Evolutionary conservation across 202 grass and related monocot genomes (phyloP).

Genomic region (Cymbopogon flexuosus): DNA sequence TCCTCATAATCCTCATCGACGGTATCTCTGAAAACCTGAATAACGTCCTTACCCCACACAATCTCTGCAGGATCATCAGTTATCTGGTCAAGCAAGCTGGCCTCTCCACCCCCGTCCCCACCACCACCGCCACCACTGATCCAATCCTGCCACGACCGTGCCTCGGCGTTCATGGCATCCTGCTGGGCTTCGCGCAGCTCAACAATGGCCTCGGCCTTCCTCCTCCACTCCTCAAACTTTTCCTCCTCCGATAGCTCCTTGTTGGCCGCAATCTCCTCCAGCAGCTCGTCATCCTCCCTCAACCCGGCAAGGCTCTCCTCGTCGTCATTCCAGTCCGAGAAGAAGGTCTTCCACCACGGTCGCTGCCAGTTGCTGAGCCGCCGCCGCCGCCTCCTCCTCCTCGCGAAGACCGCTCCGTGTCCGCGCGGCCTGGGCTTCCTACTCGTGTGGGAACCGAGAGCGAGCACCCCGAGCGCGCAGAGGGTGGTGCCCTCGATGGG

Average conservation of each 20-base stretch:
- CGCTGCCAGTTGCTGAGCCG: slow-evolving; percentile 42
- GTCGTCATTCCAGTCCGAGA: slow-evolving; percentile 51
- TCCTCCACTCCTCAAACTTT: slow-evolving; percentile 84
- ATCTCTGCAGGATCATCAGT: slow-evolving; percentile 57
- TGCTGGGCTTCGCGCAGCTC: slow-evolving; percentile 72
- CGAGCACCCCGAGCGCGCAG: slow-evolving; percentile 40
- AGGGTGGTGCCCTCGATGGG: neutral
- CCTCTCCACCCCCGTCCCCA: slow-evolving; percentile 44
- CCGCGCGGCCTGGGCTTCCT: neutral
- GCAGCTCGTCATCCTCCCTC: slow-evolving; percentile 42
- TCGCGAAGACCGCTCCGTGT: slow-evolving; percentile 42
- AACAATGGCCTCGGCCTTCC: slow-evolving; percentile 74
- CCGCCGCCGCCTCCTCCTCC: slow-evolving; percentile 24
- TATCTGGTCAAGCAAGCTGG: slow-evolving; percentile 27
- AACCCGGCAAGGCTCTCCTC: slow-evolving; percentile 49
- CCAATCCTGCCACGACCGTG: slow-evolving; percentile 78
- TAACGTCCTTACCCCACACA: slow-evolving; percentile 52
- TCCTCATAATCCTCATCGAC: slow-evolving; percentile 60
- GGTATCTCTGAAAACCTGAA: slow-evolving; percentile 47
- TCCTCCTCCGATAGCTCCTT: slow-evolving; percentile 52
- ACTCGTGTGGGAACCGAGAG: slow-evolving; percentile 32
- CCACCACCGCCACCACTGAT: slow-evolving; percentile 42
- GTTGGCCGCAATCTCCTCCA: slow-evolving; percentile 28
- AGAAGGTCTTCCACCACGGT: slow-evolving; percentile 66
- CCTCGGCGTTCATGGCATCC: slow-evolving; percentile 54